These are phyloP conservation scores for Aspergillus sp. DNA, from an alignment of 2,329 filamentous ascomycete genomes.

Conservation along the genomic window DNA sequence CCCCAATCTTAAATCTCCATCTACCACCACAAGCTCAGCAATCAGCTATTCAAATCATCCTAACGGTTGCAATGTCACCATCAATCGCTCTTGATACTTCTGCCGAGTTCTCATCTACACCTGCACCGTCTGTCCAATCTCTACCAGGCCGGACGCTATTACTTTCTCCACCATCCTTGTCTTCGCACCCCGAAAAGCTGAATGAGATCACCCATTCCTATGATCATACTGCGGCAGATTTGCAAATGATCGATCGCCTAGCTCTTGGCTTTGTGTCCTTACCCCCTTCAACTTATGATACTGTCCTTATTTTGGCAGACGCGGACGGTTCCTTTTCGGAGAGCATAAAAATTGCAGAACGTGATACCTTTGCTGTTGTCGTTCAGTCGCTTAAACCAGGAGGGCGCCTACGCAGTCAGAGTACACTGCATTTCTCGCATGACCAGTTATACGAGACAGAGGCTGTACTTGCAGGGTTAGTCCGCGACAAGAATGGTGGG, in stretches of 20 bases:
- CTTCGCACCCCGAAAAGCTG: neutral
- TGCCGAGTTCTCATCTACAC: neutral
- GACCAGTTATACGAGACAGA: constrained; percentile 59
- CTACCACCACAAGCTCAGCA: too few relatives aligned
- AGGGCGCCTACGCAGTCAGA: neutral
- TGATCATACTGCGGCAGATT: constrained; percentile 56
- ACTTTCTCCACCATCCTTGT: constrained; percentile 1
- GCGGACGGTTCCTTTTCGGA: constrained; percentile 62
- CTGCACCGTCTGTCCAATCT: neutral
- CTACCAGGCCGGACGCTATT: neutral
- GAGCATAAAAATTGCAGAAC: constrained; percentile 59
- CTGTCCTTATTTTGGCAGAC: constrained; percentile 78
- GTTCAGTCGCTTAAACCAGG: constrained; percentile 42
- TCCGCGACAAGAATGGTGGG: constrained; percentile 54
- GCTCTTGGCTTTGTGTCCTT: constrained; percentile 75
- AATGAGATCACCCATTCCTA: neutral
- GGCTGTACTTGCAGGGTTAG: constrained; percentile 76
- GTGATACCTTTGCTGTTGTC: constrained; percentile 64
- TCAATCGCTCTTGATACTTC: neutral
- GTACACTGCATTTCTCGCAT: constrained; percentile 16
- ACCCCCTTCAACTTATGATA: constrained; percentile 72
- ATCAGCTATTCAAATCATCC: neutral
- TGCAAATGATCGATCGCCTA: constrained; percentile 97
- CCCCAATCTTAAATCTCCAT: too few relatives aligned
- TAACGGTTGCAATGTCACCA: neutral